Conservation (phyloP, 2,329 filamentous ascomycete genomes). For the Aspergillus awamori region DNA sequence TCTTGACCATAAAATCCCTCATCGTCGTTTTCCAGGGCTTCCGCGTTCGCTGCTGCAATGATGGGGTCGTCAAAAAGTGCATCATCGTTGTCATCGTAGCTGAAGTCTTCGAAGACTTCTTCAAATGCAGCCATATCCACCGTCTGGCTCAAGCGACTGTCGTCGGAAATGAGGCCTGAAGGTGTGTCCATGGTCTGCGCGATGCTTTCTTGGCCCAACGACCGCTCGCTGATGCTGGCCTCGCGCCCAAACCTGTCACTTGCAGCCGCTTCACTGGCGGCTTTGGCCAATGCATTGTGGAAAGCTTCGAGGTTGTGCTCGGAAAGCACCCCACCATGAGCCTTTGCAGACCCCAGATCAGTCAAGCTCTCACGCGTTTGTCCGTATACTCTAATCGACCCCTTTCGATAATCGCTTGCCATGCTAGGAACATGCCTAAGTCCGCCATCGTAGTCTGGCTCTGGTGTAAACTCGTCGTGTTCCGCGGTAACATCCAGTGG, state of each 20-base stretch:
- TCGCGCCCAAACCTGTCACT: constrained; percentile 74
- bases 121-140: constrained; percentile 44
- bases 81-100: constrained; percentile 64
- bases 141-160: constrained; percentile 53
- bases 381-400: constrained; percentile 26
- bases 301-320: constrained; percentile 69
- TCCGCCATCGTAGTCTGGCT: constrained; percentile 18
- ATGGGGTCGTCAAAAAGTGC: constrained; percentile 84
- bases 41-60: constrained; percentile 92
- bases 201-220: constrained; percentile 38
- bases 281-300: constrained; percentile 81
- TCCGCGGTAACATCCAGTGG: constrained; percentile 16
- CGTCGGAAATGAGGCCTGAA: constrained; percentile 53
- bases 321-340: constrained; percentile 47
- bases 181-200: constrained; percentile 44
- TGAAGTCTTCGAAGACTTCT: constrained; percentile 51
- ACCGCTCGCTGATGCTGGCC: constrained; percentile 51
- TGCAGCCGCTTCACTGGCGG: constrained; percentile 73
- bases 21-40: constrained; percentile 85
- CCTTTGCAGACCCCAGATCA: constrained; percentile 39
- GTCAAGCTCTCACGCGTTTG: constrained; percentile 31
- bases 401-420: constrained; percentile 35
- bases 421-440: constrained; percentile 41
- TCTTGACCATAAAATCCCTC: constrained; percentile 96
- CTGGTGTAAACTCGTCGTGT: constrained; percentile 13